phyloP scores from a whole-genome alignment of 306 rosid species.

The Vicia villosa region DNA sequence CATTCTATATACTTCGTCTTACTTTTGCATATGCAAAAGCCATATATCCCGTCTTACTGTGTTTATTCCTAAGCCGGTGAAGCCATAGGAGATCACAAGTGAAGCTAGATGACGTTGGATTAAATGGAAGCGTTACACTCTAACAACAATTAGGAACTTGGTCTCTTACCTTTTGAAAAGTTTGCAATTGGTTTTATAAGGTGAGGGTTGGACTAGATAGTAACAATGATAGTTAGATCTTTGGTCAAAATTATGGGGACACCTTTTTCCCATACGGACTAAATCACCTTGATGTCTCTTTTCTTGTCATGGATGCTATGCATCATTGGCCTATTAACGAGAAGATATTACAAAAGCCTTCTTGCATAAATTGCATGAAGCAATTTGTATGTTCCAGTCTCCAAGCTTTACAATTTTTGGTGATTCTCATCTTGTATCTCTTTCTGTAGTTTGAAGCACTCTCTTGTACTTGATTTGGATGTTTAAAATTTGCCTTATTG shows the following conservation, averaged over 20 bases:
- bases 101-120: background rate
- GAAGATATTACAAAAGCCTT: background rate
- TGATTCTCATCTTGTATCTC: background rate
- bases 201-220: background rate
- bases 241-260: background rate
- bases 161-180: background rate
- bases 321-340: background rate
- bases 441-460: background rate
- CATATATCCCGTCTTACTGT: too few relatives aligned
- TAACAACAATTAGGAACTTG: background rate
- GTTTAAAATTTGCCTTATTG: background rate
- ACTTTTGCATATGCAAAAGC: too few relatives aligned
- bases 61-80: constrained; percentile 3
- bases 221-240: background rate
- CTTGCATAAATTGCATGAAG: background rate
- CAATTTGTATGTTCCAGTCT: background rate
- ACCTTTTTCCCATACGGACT: background rate
- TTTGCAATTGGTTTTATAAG: background rate
- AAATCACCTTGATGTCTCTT: background rate
- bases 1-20: too few relatives aligned
- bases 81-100: background rate
- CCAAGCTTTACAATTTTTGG: background rate
- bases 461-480: background rate
- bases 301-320: background rate
- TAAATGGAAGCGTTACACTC: background rate